Conservation (phyloP, 306 rosid species). For the Cicer arietinum region DNA sequence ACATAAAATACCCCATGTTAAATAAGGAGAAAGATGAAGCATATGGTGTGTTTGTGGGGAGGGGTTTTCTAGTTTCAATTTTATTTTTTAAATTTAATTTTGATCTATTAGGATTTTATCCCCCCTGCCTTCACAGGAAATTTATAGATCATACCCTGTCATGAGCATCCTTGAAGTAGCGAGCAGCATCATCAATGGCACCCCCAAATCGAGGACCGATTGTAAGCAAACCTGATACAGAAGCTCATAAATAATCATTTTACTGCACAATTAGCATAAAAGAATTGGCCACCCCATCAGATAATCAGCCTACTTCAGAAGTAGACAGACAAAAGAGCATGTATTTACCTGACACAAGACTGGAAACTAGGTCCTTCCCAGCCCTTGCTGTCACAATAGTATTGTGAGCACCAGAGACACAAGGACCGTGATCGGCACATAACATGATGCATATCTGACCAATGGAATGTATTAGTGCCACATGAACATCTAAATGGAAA, state of each 20-base stretch:
- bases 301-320: conserved; percentile 15
- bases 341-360: conserved; percentile 87
- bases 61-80: neutral
- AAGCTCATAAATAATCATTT: conserved; percentile 48
- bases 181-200: conserved; percentile 99
- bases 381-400: conserved; percentile 98
- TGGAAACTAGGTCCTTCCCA: conserved; percentile 96
- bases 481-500: conserved; percentile 40
- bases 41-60: neutral
- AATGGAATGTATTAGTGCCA: conserved; percentile 45
- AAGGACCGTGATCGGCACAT: conserved; percentile 99
- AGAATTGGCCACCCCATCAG: conserved; percentile 18
- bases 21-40: conserved; percentile 30
- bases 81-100: conserved; percentile 11
- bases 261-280: conserved; percentile 8
- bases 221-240: conserved; percentile 91
- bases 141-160: conserved; percentile 67
- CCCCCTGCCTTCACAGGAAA: conserved; percentile 23
- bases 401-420: conserved; percentile 99
- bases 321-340: conserved; percentile 38
- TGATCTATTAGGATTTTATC: conserved; percentile 11
- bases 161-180: conserved; percentile 96
- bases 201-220: conserved; percentile 99
- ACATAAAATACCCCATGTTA: conserved; percentile 34
- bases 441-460: conserved; percentile 92